These are phyloP conservation scores for Mantamonas sphyraenae DNA, from an alignment of 78 protist genomes.

Conservation along the genomic window DNA sequence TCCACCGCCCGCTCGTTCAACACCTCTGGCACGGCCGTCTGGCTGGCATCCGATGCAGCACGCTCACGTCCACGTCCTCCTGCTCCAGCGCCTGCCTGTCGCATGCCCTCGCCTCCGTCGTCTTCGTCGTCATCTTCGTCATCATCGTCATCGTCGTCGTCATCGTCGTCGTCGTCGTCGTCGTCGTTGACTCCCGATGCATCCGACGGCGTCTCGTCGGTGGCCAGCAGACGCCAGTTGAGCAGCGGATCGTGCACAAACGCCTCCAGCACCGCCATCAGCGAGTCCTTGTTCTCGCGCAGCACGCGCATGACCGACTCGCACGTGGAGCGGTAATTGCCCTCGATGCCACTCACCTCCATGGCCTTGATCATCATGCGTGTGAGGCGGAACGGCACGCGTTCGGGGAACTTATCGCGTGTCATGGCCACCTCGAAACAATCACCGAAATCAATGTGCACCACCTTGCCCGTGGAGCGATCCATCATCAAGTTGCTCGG, in stretches of 20 bases:
- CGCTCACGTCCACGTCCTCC: background rate
- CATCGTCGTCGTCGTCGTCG: background rate
- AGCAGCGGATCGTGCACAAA: constrained; percentile 99
- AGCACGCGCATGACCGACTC: constrained; percentile 90
- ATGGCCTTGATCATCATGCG: constrained; percentile 96
- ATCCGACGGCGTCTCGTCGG: constrained; percentile 3
- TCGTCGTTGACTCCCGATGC: background rate
- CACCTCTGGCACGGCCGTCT: constrained; percentile 29
- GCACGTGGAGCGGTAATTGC: constrained; percentile 90
- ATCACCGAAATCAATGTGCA: constrained; percentile 97
- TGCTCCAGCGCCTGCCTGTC: background rate
- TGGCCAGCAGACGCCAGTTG: constrained; percentile 88
- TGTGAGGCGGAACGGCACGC: constrained; percentile 97
- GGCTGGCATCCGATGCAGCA: background rate
- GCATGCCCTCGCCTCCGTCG: background rate
- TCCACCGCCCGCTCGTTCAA: constrained; percentile 60
- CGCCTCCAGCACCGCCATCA: constrained; percentile 99
- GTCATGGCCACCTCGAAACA: constrained; percentile 94
- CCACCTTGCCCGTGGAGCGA: constrained; percentile 64
- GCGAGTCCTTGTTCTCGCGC: constrained; percentile 79
- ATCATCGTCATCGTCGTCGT: background rate
- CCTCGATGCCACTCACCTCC: constrained; percentile 94
- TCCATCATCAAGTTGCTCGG: constrained; percentile 93
- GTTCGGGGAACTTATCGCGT: constrained; percentile 95
- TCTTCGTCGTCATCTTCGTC: background rate